These are phyloP conservation scores for Calonectria leucothoes DNA, from an alignment of 2,329 filamentous ascomycete genomes.

Conservation along the genomic window DNA sequence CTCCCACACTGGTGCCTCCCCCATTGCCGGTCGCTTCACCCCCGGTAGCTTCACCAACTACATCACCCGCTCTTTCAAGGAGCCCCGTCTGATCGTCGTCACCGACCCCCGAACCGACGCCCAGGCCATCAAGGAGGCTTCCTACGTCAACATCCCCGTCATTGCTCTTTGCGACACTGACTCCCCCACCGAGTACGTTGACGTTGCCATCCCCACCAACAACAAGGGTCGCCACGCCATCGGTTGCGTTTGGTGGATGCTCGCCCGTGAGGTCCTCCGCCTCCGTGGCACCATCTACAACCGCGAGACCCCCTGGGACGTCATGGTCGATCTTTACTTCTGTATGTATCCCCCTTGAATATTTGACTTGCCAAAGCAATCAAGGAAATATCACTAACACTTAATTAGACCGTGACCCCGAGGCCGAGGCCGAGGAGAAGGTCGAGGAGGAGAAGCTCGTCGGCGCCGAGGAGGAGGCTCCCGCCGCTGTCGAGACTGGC, in stretches of 20 bases:
- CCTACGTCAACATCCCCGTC: constrained; percentile 99
- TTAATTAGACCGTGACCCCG: constrained; percentile 87
- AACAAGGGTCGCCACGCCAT: constrained; percentile 99
- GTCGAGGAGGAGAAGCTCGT: constrained; percentile 91
- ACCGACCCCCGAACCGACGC: constrained; percentile 99
- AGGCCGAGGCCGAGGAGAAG: constrained; percentile 99
- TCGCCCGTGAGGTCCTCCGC: constrained; percentile 99
- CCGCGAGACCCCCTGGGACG: constrained; percentile 98
- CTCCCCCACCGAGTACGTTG: constrained; percentile 99
- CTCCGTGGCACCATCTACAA: constrained; percentile 96
- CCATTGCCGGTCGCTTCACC: constrained; percentile 99
- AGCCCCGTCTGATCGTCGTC: constrained; percentile 98
- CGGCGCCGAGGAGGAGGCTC: constrained; percentile 86
- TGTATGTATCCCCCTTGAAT: constrained; percentile 63
- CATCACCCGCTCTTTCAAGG: constrained; percentile 99
- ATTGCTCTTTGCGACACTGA: constrained; percentile 99
- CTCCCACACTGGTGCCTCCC: constrained; percentile 95
- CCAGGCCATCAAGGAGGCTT: constrained; percentile 99
- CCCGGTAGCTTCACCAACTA: constrained; percentile 99
- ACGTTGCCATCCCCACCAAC: constrained; percentile 99
- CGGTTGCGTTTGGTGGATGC: constrained; percentile 99
- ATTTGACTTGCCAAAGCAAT: neutral
- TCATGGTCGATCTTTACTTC: constrained; percentile 99
- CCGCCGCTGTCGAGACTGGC: constrained; percentile 78
- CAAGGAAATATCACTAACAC: constrained; percentile 26